These are phyloP conservation scores for Mycena citricolor DNA, from an alignment of 1,284 basidiomycete genomes.

Conservation along the genomic window DNA sequence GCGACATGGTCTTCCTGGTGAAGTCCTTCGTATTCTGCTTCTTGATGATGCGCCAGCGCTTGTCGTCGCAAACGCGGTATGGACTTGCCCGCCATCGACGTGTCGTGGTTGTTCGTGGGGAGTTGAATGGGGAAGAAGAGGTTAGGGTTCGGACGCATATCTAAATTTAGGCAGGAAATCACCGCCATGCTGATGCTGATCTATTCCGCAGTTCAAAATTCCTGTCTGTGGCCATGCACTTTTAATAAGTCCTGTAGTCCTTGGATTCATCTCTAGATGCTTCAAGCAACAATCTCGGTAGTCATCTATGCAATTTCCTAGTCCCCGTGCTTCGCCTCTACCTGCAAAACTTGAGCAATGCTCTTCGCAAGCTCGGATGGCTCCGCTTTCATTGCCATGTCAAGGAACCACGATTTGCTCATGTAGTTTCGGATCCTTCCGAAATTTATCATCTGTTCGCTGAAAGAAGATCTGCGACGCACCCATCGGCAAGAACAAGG, in stretches of 20 bases:
- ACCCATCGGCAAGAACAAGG: slow-evolving; percentile 89
- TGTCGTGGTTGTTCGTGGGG: slow-evolving; percentile 1
- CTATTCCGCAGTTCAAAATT: too few relatives aligned
- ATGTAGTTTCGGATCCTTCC: slow-evolving; percentile 91
- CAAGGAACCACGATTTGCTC: slow-evolving; percentile 86
- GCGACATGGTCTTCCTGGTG: slow-evolving; percentile 48
- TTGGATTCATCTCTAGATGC: too few relatives aligned
- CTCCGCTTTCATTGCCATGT: slow-evolving; percentile 58
- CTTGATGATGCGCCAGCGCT: neutral
- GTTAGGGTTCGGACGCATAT: too few relatives aligned
- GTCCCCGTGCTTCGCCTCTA: slow-evolving; percentile 1
- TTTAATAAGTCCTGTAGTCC: too few relatives aligned
- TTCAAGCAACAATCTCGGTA: too few relatives aligned
- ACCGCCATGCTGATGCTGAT: too few relatives aligned
- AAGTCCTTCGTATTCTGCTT: slow-evolving; percentile 30
- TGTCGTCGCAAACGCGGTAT: slow-evolving; percentile 21
- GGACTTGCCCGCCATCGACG: slow-evolving; percentile 22
- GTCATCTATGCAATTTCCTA: too few relatives aligned
- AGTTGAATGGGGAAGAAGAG: too few relatives aligned
- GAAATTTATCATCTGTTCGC: slow-evolving; percentile 1
- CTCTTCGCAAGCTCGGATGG: slow-evolving; percentile 49
- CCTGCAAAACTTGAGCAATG: slow-evolving; percentile 46
- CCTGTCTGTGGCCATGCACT: too few relatives aligned
- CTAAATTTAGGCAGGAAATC: too few relatives aligned
- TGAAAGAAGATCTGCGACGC: slow-evolving; percentile 28